Evolutionary conservation across 345 rosid species (phyloP), one percentile per base, ranked within the genome.

Genomic region (Combretum micranthum): DNA sequence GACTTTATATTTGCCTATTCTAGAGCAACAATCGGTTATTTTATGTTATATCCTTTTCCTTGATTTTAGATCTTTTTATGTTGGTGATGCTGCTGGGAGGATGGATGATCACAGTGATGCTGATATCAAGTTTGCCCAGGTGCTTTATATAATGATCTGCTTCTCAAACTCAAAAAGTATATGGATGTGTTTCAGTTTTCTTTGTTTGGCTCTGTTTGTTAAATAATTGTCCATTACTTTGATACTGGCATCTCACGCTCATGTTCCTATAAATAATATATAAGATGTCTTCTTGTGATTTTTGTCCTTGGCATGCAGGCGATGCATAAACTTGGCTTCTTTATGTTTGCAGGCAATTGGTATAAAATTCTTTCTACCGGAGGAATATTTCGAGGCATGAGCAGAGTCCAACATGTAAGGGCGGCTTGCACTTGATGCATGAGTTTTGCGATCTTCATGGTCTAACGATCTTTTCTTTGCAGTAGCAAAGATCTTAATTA

Each of bases 71-170:
- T 89, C 97, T 4, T 93, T 89, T 68, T 93, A 86, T 61, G 98
- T 92, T 47, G 98, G 98, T 14, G 98, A 93, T 71, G 97, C 99
- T 53, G 96, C 96, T 3, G 99, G 99, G 59, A 86, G 99, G 68
- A 63, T 55, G 37, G 56, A 61, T 4, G 97, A 93, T 72, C 96
- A 86, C 66, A 85, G 97, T 59, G 91, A 93, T 53, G 89, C 97
- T 62, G 99, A 89, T 72, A 63, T 73, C 44, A 76, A 84, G 70
- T 93, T 93, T 77, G 97, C 99, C 15, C 68, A 83, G 94, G 99
- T 89, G 55, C 23, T 39, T 43, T 7, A 21, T 16, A 50, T 11
- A 13, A 18, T 15, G n/a, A 7, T 1, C 23, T 23, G 18, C 18
- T 48, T 20, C 16, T 12, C 37, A 21, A 20, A n/a, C n/a, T n/a